Evolutionary conservation across 257 asterid species (phyloP).

Genomic region (Rehmannia glutinosa): DNA sequence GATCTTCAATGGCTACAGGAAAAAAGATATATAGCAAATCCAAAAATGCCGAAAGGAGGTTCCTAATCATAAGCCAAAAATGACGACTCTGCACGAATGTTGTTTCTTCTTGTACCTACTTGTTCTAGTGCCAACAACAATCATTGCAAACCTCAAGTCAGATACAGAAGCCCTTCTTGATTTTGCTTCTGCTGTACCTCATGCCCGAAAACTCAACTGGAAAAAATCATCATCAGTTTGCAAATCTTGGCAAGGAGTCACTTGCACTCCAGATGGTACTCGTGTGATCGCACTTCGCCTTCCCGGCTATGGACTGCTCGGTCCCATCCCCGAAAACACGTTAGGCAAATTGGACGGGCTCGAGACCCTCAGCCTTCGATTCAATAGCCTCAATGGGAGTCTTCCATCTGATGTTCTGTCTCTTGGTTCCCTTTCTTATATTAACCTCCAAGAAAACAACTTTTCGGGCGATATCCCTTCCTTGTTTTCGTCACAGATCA

Average conservation of each 20-base stretch:
- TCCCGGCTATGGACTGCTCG: slow-evolving; percentile 56
- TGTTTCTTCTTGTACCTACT: slow-evolving; percentile 20
- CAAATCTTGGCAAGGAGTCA: slow-evolving; percentile 59
- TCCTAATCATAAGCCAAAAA: not conserved
- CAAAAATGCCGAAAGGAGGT: slow-evolving; percentile 6
- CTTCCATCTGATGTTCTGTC: slow-evolving; percentile 69
- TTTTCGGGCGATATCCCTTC: slow-evolving; percentile 59
- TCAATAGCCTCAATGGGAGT: slow-evolving; percentile 46
- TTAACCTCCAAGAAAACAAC: slow-evolving; percentile 56
- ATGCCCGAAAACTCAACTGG: slow-evolving; percentile 55
- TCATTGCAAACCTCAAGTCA: slow-evolving; percentile 44
- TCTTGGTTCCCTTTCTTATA: slow-evolving; percentile 51
- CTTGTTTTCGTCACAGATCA: slow-evolving; percentile 42
- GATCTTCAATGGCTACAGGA: no score
- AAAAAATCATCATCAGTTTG: slow-evolving; percentile 40
- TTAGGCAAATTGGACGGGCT: slow-evolving; percentile 60
- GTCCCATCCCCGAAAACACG: slow-evolving; percentile 66
- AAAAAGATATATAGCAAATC: no score
- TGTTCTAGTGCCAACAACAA: slow-evolving; percentile 7
- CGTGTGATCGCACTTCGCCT: slow-evolving; percentile 66
- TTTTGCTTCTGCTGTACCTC: slow-evolving; percentile 53
- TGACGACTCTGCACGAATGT: slow-evolving; percentile 26
- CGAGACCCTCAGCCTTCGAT: slow-evolving; percentile 58
- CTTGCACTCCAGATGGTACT: slow-evolving; percentile 38
- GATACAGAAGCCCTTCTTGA: slow-evolving; percentile 71